phyloP scores from a whole-genome alignment of 148 eudicot species.

The Chenopodium formosanum region DNA sequence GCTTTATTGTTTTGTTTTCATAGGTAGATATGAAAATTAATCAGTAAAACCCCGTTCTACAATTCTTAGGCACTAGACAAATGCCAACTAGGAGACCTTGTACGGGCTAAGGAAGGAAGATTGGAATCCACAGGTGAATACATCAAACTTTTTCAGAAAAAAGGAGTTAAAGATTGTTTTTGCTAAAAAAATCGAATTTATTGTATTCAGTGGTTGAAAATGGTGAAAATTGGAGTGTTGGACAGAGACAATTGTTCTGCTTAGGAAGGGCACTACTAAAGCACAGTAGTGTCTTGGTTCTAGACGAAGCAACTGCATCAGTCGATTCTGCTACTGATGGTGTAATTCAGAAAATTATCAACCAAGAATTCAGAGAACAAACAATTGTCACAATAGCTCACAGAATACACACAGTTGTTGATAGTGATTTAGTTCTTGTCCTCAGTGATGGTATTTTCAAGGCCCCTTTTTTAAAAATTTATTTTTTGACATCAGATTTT shows the following conservation, averaged over 20 bases:
- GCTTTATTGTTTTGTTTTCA: not conserved
- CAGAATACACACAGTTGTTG: conserved; percentile 93
- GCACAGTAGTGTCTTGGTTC: conserved; percentile 70
- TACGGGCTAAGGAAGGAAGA: conserved; percentile 75
- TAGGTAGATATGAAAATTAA: not conserved
- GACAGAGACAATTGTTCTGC: conserved; percentile 93
- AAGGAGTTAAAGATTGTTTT: not conserved
- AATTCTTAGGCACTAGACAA: conserved; percentile 73
- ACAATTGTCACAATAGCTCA: conserved; percentile 95
- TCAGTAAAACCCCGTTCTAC: not conserved
- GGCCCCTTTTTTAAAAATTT: not conserved
- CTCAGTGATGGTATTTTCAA: conserved; percentile 78
- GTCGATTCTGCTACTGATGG: conserved; percentile 97
- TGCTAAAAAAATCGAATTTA: conserved; percentile 17
- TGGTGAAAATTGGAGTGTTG: conserved; percentile 98
- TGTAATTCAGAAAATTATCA: conserved; percentile 71
- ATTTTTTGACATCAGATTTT: too few relatives aligned
- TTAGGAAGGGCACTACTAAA: conserved; percentile 91
- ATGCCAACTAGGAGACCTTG: conserved; percentile 80
- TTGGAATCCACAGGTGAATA: conserved; percentile 65
- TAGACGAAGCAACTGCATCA: conserved; percentile 98
- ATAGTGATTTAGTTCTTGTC: conserved; percentile 89
- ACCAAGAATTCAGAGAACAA: conserved; percentile 72
- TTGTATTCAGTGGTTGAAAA: conserved; percentile 69
- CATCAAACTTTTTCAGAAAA: not conserved